Evolutionary conservation across 495 filamentous ascomycete species (phyloP), one percentile per base, ranked within the genome.

Genomic region (Delitschia confertaspora): DNA sequence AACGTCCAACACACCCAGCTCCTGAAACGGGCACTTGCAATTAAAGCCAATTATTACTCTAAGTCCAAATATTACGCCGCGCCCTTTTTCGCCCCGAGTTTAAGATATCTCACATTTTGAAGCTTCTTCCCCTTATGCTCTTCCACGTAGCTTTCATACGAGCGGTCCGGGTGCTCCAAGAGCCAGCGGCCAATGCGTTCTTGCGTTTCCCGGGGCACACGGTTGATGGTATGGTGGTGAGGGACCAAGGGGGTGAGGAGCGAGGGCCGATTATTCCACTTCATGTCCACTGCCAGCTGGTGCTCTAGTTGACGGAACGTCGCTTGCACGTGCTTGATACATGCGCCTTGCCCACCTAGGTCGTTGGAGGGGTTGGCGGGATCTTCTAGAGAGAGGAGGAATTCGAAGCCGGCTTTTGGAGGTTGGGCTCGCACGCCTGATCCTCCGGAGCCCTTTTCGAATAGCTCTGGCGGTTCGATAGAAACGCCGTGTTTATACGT

Each of bases 301-400:
- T 31, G 23, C 16, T 30, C 16, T 31, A 42, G 24, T 11, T 29
- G 26, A 14, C 21, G 5, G 16, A 64, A 59, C 6, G 55, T 69
- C 13, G 17, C 38, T 38, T 60, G 57, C 17, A 72, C 42, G 39
- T 69, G 61, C 43, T 70, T 68, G 47, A 72, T 67, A 31, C 51
- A 58, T 33, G 64, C 55, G 2, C 41, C 46, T 38, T 61, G 65
- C 27, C 45, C 37, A 16, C 77, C 78, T 0, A 79, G 59, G 49
- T 82, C 74, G 42, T 74, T 74, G 51, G 65, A 61, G 22, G 65
- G 64, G 43, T 79, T 66, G 2, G 73, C 71, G 0, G 78, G 78
- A 43, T 82, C 75, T 53, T 80, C 76, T 4, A 82, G 58, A 49
- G 70, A 78, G 17, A 82, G 49, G 9, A 67, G 51, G 47, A 64